Base-by-base conservation (phyloP, 2,329 filamentous ascomycete genomes). In the Cladorrhinum sp. region DNA sequence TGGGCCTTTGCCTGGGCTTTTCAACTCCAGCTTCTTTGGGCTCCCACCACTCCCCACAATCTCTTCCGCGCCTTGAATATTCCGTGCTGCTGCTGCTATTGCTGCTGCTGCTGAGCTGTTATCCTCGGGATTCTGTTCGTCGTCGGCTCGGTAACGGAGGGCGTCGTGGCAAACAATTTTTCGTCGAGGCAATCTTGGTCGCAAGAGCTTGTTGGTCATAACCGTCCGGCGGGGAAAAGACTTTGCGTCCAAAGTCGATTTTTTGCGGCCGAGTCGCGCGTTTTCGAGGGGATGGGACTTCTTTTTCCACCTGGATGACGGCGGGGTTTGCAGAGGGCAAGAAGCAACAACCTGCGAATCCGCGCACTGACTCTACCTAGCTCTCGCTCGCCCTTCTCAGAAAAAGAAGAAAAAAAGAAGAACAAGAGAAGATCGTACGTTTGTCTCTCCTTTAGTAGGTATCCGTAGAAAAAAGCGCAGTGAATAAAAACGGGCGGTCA, bases 1-100 rank as follows among this genome's bases (percentile, higher is more conserved):
- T 74, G 75, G 66, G 72, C 71, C 76, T 77, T n/a, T 77, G 70
- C 68, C 71, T 67, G 67, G 30, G n/a, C 42, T 46, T 46, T 46
- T 46, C 42, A 46, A 46, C 42, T 46, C 42, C 42, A 46, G 42
- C 42, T 46, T 46, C n/a, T 46, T 4, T 36, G 6, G 42, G 26
- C 9, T 46, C 42, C 42, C 42, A 46, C n/a, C 14, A 20, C 42
- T 46, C 42, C 18, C n/a, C n/a, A 46, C 42, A 20, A 46, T 46
- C n/a, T 46, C 42, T 20, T 20, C 42, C 16, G 42, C 42, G 42
- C 42, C 33, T 16, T 46, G 14, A 16, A 46, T 18, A 46, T 20
- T 18, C 6, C 42, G n/a, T 21, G 14, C 2, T 18, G 42, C 42
- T 21, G 16, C 5, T 46, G 42, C n/a, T n/a, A n/a, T n/a, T n/a